Evolutionary conservation across 306 rosid genomes (phyloP).

Genomic region (Malus orientalis): DNA sequence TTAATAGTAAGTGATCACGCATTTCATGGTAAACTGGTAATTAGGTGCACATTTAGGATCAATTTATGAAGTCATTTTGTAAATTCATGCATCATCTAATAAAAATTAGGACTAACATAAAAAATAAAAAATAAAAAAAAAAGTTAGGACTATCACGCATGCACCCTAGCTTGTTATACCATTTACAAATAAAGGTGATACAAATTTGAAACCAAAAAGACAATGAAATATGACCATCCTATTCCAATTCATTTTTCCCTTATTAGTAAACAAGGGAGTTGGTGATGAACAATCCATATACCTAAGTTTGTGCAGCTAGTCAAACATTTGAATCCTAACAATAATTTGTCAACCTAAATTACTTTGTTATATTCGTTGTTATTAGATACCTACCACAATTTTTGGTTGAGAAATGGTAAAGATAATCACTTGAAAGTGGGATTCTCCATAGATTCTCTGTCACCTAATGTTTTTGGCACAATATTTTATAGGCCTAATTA

Average conservation of each 20-base stretch:
- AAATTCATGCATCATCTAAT: not conserved
- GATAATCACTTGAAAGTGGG: too few species aligned
- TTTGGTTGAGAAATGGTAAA: too few species aligned
- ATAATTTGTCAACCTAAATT: too few species aligned
- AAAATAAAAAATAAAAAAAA: too few species aligned
- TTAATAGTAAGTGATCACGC: not conserved
- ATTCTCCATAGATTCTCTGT: too few species aligned
- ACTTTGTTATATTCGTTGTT: too few species aligned
- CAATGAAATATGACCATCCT: not conserved
- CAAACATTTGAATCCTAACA: too few species aligned
- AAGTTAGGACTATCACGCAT: not conserved
- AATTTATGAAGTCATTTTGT: not conserved
- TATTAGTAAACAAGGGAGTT: not conserved
- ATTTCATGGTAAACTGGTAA: too few species aligned
- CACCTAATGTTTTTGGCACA: too few species aligned
- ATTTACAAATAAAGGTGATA: not conserved
- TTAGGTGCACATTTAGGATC: not conserved
- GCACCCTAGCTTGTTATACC: not conserved
- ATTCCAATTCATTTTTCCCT: too few species aligned
- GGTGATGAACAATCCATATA: not conserved
- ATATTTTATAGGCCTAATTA: too few species aligned
- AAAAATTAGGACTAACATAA: not conserved
- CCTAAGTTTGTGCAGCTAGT: not conserved
- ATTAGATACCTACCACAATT: too few species aligned
- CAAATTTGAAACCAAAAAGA: not conserved